Evolutionary conservation across 2,329 filamentous ascomycete genomes (phyloP).

Genomic region (Cladobotryum mycophilum): DNA sequence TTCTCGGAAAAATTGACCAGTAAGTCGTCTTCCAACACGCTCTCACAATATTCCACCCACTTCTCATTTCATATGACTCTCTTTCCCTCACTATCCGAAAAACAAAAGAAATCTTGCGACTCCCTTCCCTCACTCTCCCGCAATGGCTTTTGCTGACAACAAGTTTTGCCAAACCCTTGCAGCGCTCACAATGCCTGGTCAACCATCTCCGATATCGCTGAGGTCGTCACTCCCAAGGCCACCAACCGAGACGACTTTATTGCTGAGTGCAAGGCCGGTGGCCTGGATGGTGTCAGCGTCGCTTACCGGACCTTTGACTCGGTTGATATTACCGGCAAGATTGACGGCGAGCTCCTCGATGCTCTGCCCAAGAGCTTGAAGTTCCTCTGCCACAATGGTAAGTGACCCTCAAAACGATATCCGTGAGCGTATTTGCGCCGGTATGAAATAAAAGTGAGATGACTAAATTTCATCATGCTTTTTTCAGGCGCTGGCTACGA

Average conservation of each 20-base stretch:
- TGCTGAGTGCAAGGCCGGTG: conserved; percentile 57
- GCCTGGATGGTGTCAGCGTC: conserved; percentile 58
- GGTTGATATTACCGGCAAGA: conserved; percentile 55
- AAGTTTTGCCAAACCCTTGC: background rate
- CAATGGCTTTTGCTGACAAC: no score
- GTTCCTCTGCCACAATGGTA: conserved; percentile 57
- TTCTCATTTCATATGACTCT: no score
- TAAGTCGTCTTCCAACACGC: conserved; percentile 17
- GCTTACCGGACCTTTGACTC: conserved; percentile 68
- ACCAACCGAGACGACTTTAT: conserved; percentile 62
- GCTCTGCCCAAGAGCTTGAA: conserved; percentile 46
- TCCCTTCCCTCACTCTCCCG: no score
- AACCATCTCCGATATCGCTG: conserved; percentile 54
- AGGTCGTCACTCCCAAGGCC: conserved; percentile 57
- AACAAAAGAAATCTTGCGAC: no score
- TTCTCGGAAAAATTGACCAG: conserved; percentile 35
- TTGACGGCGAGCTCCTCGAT: conserved; percentile 65
- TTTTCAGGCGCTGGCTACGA: conserved; percentile 73
- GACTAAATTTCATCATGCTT: conserved; percentile 1
- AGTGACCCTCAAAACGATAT: conserved; percentile 12
- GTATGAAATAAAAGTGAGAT: background rate
- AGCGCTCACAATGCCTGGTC: conserved; percentile 62
- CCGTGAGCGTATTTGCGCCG: background rate
- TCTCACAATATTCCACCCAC: no score
- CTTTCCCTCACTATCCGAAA: no score